A percentile compares a stretch with the other conserved stretches of the same genome.
These are phyloP conservation scores for Nectriaceae sp. DNA, from an alignment of 2,329 filamentous ascomycete genomes.

Conservation along the genomic window DNA sequence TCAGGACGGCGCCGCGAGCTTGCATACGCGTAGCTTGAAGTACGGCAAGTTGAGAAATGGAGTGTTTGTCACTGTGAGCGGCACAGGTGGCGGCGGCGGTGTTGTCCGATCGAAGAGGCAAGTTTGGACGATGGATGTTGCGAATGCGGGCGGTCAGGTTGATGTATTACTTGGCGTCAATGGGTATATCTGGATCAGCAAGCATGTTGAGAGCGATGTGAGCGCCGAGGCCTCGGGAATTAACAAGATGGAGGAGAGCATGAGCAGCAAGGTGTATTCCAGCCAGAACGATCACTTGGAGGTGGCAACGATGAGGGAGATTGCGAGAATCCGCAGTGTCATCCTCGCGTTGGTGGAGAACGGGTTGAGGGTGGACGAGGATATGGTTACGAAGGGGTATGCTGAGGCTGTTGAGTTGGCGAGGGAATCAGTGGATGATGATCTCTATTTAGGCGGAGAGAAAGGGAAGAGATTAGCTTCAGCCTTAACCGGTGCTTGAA, in stretches of 20 bases:
- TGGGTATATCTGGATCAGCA: slow-evolving; percentile 94
- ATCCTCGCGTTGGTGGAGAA: slow-evolving; percentile 82
- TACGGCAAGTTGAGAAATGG: slow-evolving; percentile 97
- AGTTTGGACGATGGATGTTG: slow-evolving; percentile 75
- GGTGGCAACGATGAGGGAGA: slow-evolving; percentile 79
- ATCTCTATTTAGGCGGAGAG: slow-evolving; percentile 62
- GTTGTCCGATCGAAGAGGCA: slow-evolving; percentile 84
- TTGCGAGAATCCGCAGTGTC: slow-evolving; percentile 79
- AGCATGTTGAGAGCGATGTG: slow-evolving; percentile 69
- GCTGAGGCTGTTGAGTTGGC: slow-evolving; percentile 77
- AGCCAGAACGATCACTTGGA: slow-evolving; percentile 90
- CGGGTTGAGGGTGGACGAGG: slow-evolving; percentile 84
- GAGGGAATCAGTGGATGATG: slow-evolving; percentile 59
- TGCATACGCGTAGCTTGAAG: slow-evolving; percentile 88
- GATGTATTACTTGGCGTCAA: slow-evolving; percentile 93
- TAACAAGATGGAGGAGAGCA: slow-evolving; percentile 84
- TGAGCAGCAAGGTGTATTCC: slow-evolving; percentile 85
- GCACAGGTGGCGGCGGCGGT: slow-evolving; percentile 81
- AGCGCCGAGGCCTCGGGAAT: slow-evolving; percentile 58
- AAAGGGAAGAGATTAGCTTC: slow-evolving; percentile 53
- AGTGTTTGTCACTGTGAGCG: slow-evolving; percentile 79
- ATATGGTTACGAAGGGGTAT: slow-evolving; percentile 82
- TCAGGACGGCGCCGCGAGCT: slow-evolving; percentile 78
- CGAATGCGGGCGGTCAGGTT: slow-evolving; percentile 63
- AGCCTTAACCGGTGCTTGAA: slow-evolving; percentile 32